Base-by-base conservation (phyloP, 495 filamentous ascomycete species). In the Mycothermus thermophilus region DNA sequence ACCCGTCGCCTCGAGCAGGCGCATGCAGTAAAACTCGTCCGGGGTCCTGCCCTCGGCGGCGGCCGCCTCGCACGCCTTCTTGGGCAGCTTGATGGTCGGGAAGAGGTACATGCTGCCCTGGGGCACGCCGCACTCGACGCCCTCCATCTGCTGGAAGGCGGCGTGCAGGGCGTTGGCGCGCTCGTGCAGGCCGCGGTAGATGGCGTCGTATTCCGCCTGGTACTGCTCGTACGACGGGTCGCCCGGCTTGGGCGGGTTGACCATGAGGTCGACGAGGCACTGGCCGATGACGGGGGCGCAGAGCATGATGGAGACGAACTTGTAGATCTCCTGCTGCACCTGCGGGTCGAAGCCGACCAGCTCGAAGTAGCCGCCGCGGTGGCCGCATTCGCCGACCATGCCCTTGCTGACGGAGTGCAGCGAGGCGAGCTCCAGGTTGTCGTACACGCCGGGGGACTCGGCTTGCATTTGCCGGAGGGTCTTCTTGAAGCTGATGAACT, bases 51-150 rank as follows among this genome's bases (percentile, higher is more conserved):
- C 74, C 58, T 84, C 80, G 29, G 75, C 67, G 43, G 72, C 51
- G 22, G 90, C 90, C 21, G 77, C 77, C 41, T 73, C 77, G 41
- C 79, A 52, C 29, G 87, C 92, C 55, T 79, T 79, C 24, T 50
- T 37, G 4, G 92, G 74, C 19, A 96, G 62, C 21, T 66, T 70
- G 59, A 97, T 93, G 32, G 82, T 84, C 4, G 90, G 90, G 75
- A 95, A 97, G 46, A 97, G 80, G 65, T 97, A 97, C 90, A 97
- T 97, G 44, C 78, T 73, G 17, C 90, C 90, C 71, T 93, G 60
- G 22, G 90, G 90, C 28, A 72, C 62, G 50, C 87, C 79, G 62
- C 84, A 92, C 47, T 81, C 72, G 26, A 96, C 92, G 29, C 90
- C 90, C 50, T 94, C 86, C 90, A 97, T 96, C 47, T 78, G 64